Conservation (phyloP, 2,329 filamentous ascomycete genomes). For the Aspergillus neoniger region DNA sequence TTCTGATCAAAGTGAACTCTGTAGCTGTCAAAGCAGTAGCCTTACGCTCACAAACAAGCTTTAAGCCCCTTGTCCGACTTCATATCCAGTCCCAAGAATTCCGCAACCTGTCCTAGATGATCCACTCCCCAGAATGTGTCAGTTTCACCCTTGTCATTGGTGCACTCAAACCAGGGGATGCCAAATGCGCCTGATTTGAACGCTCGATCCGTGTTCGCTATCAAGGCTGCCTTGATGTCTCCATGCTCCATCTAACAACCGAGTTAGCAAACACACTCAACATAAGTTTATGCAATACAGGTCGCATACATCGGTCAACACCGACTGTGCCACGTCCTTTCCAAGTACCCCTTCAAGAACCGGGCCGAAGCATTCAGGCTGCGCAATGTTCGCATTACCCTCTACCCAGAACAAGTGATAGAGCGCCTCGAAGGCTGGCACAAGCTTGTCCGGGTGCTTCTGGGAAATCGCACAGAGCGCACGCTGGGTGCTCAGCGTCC, state of each 20-base stretch:
- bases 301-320: constrained; percentile 44
- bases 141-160: constrained; percentile 54
- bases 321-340: constrained; percentile 43
- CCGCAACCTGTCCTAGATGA: constrained; percentile 57
- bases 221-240: constrained; percentile 51
- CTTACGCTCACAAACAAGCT: constrained; percentile 26
- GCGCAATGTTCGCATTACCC: constrained; percentile 44
- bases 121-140: constrained; percentile 64
- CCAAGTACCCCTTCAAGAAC: constrained; percentile 52
- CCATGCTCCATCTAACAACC: constrained; percentile 25
- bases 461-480: constrained; percentile 53
- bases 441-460: constrained; percentile 45
- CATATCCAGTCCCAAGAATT: constrained; percentile 55
- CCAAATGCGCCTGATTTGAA: constrained; percentile 61
- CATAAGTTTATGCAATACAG: neutral
- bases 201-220: constrained; percentile 53
- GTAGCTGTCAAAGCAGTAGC: neutral
- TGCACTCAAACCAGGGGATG: constrained; percentile 61
- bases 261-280: constrained; percentile 1
- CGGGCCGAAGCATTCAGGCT: constrained; percentile 47
- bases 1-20: neutral
- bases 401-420: constrained; percentile 57
- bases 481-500: constrained; percentile 55
- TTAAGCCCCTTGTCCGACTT: constrained; percentile 32
- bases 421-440: constrained; percentile 47